phyloP scores from a whole-genome alignment of 1,284 basidiomycete species.

The Ceratobasidium sp. region DNA sequence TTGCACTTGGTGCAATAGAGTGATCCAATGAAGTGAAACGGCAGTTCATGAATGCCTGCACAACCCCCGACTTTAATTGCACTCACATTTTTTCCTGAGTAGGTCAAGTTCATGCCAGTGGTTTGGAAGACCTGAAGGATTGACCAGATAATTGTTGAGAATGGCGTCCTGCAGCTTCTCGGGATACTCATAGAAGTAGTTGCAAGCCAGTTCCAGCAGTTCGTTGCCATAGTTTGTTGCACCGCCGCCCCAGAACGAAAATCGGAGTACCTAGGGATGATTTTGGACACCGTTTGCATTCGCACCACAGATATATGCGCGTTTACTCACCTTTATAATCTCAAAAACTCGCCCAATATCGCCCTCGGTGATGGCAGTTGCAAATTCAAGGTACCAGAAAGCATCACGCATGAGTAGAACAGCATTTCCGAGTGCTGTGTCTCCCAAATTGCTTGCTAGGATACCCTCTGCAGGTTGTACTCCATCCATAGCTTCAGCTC shows the following conservation, averaged over 20 bases:
- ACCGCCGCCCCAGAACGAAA: conserved; percentile 54
- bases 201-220: conserved; percentile 52
- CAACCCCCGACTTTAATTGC: too few species aligned
- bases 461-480: too few species aligned
- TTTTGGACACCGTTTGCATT: conserved; percentile 9
- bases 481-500: too few species aligned
- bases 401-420: conserved; percentile 59
- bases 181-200: conserved; percentile 53
- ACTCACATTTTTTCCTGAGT: too few species aligned
- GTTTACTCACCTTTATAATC: conserved; percentile 57
- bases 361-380: conserved; percentile 58
- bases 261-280: conserved; percentile 42
- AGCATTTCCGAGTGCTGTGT: conserved; percentile 60
- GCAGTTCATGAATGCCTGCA: too few species aligned
- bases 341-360: conserved; percentile 59
- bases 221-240: conserved; percentile 55
- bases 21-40: too few species aligned
- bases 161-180: conserved; percentile 51
- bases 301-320: conserved; percentile 53
- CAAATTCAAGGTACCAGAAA: conserved; percentile 58
- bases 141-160: conserved; percentile 61
- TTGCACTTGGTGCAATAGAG: too few species aligned
- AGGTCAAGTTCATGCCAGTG: conserved; percentile 59
- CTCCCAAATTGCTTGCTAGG: conserved; percentile 49
- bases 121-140: conserved; percentile 57